Evolutionary conservation across 192 early-diverging fungal species (phyloP).

Genomic region (Geranomyces michiganensis): DNA sequence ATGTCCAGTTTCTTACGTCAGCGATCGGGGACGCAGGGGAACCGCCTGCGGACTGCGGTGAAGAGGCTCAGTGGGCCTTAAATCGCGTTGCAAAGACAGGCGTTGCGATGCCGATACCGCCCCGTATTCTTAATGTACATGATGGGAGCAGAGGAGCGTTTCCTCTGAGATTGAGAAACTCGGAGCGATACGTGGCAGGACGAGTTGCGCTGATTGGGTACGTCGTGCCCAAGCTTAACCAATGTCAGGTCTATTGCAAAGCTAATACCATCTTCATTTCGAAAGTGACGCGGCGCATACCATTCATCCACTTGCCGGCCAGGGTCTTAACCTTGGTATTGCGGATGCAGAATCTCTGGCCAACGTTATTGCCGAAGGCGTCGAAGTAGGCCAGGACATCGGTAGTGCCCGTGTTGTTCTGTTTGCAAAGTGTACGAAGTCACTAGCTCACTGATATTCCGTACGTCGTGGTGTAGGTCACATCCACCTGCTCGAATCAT

Average conservation of each 20-base stretch:
- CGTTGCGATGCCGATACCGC: constrained; percentile 31
- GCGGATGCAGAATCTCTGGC: constrained; percentile 78
- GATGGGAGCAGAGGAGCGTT: constrained; percentile 76
- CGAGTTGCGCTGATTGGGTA: constrained; percentile 88
- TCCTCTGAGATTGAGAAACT: constrained; percentile 81
- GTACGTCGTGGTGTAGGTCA: constrained; percentile 54
- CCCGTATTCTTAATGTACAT: constrained; percentile 62
- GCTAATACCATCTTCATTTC: not conserved
- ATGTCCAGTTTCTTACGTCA: constrained; percentile 72
- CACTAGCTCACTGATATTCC: no score
- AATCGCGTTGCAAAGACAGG: constrained; percentile 25
- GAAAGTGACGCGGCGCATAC: constrained; percentile 91
- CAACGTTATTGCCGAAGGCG: constrained; percentile 63
- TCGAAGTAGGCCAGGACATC: constrained; percentile 77
- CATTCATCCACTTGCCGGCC: constrained; percentile 94
- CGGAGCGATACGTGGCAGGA: constrained; percentile 73
- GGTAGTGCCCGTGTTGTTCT: constrained; percentile 58
- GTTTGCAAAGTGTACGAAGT: no score
- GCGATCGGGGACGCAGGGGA: constrained; percentile 53
- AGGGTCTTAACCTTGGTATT: constrained; percentile 93
- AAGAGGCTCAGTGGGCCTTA: constrained; percentile 71
- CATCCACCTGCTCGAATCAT: constrained; percentile 72
- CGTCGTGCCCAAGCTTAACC: not conserved
- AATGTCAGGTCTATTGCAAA: not conserved
- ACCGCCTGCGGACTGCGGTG: constrained; percentile 52